Conservation (phyloP, 2,329 filamentous ascomycete genomes). For the Phaeosphaeriaceae sp. region DNA sequence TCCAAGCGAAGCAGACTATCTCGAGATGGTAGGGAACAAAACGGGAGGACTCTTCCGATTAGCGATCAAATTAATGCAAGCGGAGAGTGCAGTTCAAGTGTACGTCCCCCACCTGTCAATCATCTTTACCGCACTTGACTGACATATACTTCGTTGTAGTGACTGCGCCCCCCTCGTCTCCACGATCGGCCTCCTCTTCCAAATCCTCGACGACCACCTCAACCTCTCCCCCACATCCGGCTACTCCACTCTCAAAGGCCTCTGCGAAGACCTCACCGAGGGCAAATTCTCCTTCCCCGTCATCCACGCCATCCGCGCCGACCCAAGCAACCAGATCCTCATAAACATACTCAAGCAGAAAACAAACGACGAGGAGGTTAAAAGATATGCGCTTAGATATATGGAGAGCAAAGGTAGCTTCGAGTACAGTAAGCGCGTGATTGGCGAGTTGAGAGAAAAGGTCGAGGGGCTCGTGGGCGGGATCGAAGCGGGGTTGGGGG, state of each 20-base stretch:
- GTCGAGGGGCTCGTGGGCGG: constrained; percentile 52
- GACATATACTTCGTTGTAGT: constrained; percentile 30
- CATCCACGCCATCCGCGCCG: constrained; percentile 86
- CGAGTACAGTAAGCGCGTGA: constrained; percentile 75
- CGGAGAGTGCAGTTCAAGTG: constrained; percentile 63
- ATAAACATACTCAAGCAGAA: constrained; percentile 94
- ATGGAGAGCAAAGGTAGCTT: constrained; percentile 93
- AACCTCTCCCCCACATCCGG: constrained; percentile 68
- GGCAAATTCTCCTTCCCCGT: constrained; percentile 97
- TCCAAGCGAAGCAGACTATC: constrained; percentile 85
- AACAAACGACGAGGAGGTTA: constrained; percentile 84
- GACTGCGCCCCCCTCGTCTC: constrained; percentile 87
- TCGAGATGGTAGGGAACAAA: constrained; percentile 94
- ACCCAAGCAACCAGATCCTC: constrained; percentile 77
- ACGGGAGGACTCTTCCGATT: constrained; percentile 86
- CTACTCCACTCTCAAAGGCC: constrained; percentile 88
- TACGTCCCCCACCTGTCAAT: constrained; percentile 31
- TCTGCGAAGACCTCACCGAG: constrained; percentile 94
- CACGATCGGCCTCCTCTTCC: constrained; percentile 83
- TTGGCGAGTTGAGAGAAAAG: constrained; percentile 54
- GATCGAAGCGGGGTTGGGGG: constrained; percentile 47
- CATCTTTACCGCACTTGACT: too few relatives aligned
- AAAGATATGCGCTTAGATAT: constrained; percentile 86
- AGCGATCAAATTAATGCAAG: constrained; percentile 87
- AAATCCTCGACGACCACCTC: constrained; percentile 92